These are phyloP conservation scores for Salix purpurea DNA, from an alignment of 345 rosid genomes.

Conservation along the genomic window DNA sequence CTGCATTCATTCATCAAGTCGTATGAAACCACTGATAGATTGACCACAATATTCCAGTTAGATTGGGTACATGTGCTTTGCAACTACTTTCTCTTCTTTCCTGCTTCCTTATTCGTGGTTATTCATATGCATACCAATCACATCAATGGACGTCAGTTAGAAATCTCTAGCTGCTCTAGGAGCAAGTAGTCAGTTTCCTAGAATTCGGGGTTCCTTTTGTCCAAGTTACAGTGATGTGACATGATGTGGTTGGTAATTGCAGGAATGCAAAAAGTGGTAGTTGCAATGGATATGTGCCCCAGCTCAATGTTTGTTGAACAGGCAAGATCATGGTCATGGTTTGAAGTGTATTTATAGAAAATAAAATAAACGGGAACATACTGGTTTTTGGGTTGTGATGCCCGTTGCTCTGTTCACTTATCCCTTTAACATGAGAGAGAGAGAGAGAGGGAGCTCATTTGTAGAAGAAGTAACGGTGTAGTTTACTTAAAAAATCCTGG, in stretches of 20 bases:
- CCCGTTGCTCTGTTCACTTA: slow-evolving; percentile 6
- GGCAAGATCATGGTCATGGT: slow-evolving; percentile 51
- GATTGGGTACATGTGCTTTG: slow-evolving; percentile 34
- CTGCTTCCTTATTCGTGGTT: slow-evolving; percentile 4
- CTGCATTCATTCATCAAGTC: not conserved
- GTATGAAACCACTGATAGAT: not conserved
- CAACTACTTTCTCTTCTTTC: slow-evolving; percentile 14
- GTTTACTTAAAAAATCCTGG: slow-evolving; percentile 2
- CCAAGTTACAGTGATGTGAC: slow-evolving; percentile 46
- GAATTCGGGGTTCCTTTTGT: slow-evolving; percentile 36
- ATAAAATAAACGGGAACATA: not conserved
- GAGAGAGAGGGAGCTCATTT: slow-evolving; percentile 10
- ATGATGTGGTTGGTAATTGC: slow-evolving; percentile 75
- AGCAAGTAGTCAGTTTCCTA: slow-evolving; percentile 33
- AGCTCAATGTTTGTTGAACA: slow-evolving; percentile 56
- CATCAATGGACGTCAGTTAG: slow-evolving; percentile 31
- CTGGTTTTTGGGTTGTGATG: slow-evolving; percentile 20
- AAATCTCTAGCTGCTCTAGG: slow-evolving; percentile 25
- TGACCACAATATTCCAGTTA: not conserved
- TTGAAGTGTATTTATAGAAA: slow-evolving; percentile 7
- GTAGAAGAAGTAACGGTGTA: slow-evolving; percentile 12
- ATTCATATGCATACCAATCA: slow-evolving; percentile 35
- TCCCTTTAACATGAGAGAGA: slow-evolving; percentile 3
- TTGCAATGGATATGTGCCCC: slow-evolving; percentile 54
- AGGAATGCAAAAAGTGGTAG: slow-evolving; percentile 55